Conservation (phyloP, 306 rosid genomes). For the Malus sylvestris region DNA sequence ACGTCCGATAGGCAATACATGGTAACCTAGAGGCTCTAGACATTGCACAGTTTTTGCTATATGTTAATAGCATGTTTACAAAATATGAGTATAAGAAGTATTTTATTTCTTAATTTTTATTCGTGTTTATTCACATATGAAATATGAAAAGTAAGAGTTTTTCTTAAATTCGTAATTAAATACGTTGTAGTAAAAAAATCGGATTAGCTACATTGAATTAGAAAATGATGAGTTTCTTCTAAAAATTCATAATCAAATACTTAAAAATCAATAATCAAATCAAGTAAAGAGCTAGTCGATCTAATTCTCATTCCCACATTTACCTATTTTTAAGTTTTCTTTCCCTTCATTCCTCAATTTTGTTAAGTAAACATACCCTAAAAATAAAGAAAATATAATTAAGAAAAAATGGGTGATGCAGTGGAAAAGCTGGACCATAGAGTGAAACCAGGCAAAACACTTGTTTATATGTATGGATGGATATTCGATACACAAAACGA, state of each 20-base stretch:
- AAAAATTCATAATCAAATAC: not conserved
- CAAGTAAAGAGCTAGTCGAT: not conserved
- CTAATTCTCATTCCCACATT: not conserved
- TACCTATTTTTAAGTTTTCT: too few relatives aligned
- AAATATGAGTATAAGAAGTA: too few relatives aligned
- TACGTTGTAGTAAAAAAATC: too few relatives aligned
- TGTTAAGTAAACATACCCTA: not conserved
- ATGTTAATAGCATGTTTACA: not conserved
- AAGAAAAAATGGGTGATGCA: not conserved
- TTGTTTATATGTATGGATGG: not conserved
- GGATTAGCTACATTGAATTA: too few relatives aligned
- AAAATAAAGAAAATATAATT: too few relatives aligned
- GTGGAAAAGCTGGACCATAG: constrained; percentile 4
- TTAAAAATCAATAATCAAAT: not conserved
- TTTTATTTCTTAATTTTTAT: too few relatives aligned
- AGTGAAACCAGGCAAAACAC: constrained; percentile 4
- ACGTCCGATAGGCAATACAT: constrained; percentile 24
- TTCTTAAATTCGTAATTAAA: too few relatives aligned
- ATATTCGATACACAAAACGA: not conserved
- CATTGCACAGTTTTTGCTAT: not conserved
- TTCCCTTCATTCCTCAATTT: not conserved
- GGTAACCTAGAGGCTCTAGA: constrained; percentile 5
- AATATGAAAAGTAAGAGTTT: not conserved
- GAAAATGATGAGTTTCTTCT: not conserved
- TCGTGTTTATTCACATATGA: not conserved